Conservation (phyloP, 2,329 filamentous ascomycete genomes). For the Arachnopeziza araneosa region DNA sequence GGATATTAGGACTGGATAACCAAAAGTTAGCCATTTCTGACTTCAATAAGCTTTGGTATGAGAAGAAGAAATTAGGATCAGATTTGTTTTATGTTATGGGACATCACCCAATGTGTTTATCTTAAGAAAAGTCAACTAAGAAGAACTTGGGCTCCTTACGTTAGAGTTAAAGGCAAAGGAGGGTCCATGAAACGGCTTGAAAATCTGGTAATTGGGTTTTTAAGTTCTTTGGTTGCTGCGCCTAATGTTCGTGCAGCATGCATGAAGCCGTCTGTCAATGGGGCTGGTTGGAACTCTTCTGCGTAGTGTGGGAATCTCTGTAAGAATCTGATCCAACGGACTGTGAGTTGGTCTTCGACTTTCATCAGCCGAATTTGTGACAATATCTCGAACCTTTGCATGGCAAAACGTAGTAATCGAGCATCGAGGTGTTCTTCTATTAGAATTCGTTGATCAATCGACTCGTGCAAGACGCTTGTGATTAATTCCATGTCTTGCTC, state of each 20-base stretch:
- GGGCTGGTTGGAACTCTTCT: constrained; percentile 43
- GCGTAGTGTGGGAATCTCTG: constrained; percentile 39
- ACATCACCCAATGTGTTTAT: not conserved
- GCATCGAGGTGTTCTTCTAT: constrained; percentile 18
- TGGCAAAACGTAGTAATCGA: constrained; percentile 17
- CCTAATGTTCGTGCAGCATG: constrained; percentile 55
- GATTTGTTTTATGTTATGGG: not conserved
- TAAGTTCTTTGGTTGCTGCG: constrained; percentile 48
- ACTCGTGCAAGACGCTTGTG: constrained; percentile 15
- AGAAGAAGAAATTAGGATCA: not conserved
- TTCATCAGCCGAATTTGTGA: constrained; percentile 58
- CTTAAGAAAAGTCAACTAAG: not conserved
- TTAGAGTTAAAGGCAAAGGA: constrained; percentile 48
- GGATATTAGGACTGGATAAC: not conserved
- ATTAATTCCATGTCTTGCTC: constrained; percentile 14
- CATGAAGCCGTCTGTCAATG: constrained; percentile 58
- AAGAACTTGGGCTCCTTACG: constrained; percentile 36
- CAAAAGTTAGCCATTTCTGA: not conserved
- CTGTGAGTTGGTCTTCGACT: constrained; percentile 28
- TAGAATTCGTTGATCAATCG: constrained; percentile 22
- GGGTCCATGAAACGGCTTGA: constrained; percentile 56
- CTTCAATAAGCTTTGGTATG: not conserved
- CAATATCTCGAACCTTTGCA: constrained; percentile 49
- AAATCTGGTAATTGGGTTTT: constrained; percentile 35
- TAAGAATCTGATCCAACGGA: constrained; percentile 50